phyloP scores from a whole-genome alignment of 75 land plant genomes.

The Ceratopteris richardii region DNA sequence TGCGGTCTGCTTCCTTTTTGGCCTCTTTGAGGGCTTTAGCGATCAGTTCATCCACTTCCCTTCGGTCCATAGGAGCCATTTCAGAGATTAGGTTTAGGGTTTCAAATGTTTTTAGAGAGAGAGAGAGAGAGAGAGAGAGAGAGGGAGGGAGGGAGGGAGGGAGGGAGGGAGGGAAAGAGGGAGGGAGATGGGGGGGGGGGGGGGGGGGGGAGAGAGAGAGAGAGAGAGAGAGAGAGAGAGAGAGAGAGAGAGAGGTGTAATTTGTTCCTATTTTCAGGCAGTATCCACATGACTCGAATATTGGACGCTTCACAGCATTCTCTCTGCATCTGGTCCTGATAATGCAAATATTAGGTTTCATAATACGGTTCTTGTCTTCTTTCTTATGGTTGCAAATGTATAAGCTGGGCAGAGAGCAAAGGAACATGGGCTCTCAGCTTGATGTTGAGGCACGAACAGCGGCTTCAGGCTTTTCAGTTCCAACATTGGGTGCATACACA shows the following conservation, averaged over 20 bases:
- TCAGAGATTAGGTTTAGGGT: too few relatives aligned
- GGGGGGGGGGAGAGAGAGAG: neutral
- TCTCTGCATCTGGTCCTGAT: conserved; percentile 56
- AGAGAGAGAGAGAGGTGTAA: neutral
- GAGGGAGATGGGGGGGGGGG: too few relatives aligned
- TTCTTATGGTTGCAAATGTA: conserved; percentile 93
- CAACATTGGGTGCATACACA: conserved; percentile 12
- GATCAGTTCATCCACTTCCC: too few relatives aligned
- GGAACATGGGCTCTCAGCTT: conserved; percentile 7
- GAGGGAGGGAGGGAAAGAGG: neutral
- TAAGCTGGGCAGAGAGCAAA: conserved; percentile 44
- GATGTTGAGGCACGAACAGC: conserved; percentile 33
- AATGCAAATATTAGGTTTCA: conserved; percentile 76
- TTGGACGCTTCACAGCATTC: conserved; percentile 37
- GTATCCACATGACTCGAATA: conserved; percentile 25
- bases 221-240: conserved; percentile 7
- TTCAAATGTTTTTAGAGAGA: neutral
- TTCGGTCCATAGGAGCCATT: too few relatives aligned
- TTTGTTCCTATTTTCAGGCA: conserved; percentile 34
- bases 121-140: neutral
- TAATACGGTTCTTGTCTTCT: conserved; percentile 62
- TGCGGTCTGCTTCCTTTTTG: too few relatives aligned
- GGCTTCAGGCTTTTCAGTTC: conserved; percentile 33
- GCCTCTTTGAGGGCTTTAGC: too few relatives aligned
- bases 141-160: neutral